Evolutionary conservation across 495 filamentous ascomycete genomes (phyloP).

Genomic region (Annulohypoxylon bovei): DNA sequence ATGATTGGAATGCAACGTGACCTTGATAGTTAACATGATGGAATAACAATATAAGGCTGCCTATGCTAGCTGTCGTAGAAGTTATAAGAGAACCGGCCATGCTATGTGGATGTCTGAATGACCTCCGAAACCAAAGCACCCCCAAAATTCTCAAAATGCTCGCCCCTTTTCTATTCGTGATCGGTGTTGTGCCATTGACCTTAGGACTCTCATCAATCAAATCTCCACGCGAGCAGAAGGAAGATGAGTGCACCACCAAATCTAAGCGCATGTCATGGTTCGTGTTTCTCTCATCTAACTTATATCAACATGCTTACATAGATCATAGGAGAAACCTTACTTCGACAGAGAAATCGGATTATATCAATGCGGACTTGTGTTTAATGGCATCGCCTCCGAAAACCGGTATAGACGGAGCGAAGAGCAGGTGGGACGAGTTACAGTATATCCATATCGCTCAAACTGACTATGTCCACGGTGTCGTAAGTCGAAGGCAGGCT

Average conservation of each 20-base stretch:
- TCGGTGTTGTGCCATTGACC: slow-evolving; percentile 1
- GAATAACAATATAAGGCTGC: not conserved
- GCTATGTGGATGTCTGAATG: not conserved
- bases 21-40: not conserved
- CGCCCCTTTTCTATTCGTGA: slow-evolving; percentile 1
- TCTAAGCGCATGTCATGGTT: slow-evolving; percentile 22
- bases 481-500: slow-evolving; percentile 37
- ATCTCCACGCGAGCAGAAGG: not conserved
- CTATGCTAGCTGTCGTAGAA: not conserved
- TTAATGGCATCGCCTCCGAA: slow-evolving; percentile 51
- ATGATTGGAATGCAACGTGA: slow-evolving; percentile 21
- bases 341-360: slow-evolving; percentile 48
- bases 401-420: slow-evolving; percentile 44
- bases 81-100: not conserved
- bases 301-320: not conserved
- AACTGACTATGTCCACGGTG: slow-evolving; percentile 49
- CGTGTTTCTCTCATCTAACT: not conserved
- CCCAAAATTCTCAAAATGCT: slow-evolving; percentile 16
- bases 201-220: not conserved
- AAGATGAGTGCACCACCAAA: slow-evolving; percentile 8
- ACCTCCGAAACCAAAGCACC: not conserved
- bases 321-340: slow-evolving; percentile 50
- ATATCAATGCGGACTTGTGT: slow-evolving; percentile 59
- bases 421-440: slow-evolving; percentile 57
- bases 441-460: slow-evolving; percentile 50